Evolutionary conservation across 1,139 yeast species (phyloP).

Genomic region (Diutina scorzettiae): DNA sequence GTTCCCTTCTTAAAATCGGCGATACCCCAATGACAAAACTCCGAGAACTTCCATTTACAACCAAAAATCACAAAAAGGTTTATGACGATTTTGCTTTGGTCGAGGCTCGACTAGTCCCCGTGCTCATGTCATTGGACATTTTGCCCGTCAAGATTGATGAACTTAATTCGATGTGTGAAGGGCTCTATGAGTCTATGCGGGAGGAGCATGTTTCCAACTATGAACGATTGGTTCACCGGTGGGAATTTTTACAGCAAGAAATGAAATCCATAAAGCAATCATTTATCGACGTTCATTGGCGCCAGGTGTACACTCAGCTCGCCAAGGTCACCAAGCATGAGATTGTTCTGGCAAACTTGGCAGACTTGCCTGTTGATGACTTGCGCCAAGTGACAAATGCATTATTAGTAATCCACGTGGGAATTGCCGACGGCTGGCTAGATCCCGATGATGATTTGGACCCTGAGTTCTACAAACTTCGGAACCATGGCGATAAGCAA

Average conservation of each 20-base stretch:
- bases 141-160: constrained; percentile 1
- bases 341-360: neutral
- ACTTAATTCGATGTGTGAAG: constrained; percentile 4
- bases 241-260: constrained; percentile 1
- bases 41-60: neutral
- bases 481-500: neutral
- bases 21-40: neutral
- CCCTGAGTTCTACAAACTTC: neutral
- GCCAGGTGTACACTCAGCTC: neutral
- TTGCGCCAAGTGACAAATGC: neutral
- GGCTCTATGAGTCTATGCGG: neutral
- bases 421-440: neutral
- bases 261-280: neutral
- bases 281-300: neutral
- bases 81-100: neutral
- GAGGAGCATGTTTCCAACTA: neutral
- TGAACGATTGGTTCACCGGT: neutral
- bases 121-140: neutral
- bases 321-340: neutral
- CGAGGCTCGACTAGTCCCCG: neutral
- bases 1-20: neutral
- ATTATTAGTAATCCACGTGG: neutral
- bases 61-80: neutral
- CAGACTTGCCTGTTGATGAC: neutral
- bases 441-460: neutral